A percentile compares a stretch with the other conserved stretches of the same genome.
Evolutionary conservation across 345 rosid genomes (phyloP).

Genomic region (Heritiera fomes): DNA sequence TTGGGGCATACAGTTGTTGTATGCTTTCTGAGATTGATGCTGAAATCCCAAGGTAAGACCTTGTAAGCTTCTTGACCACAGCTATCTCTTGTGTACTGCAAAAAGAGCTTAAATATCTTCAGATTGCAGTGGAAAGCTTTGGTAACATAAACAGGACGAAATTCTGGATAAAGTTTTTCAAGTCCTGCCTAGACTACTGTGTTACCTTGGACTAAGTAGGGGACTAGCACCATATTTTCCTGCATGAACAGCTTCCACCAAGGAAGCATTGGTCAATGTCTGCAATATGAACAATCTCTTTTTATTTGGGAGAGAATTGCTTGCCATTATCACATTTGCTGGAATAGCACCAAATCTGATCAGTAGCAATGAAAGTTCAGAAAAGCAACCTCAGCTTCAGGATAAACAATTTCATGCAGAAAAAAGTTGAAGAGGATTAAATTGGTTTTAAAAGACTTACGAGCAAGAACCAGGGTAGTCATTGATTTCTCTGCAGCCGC

Average conservation of each 20-base stretch:
- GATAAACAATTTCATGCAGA: background rate
- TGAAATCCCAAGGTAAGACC: constrained; percentile 38
- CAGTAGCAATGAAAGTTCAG: background rate
- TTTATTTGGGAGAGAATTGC: constrained; percentile 36
- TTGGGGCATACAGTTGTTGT: constrained; percentile 6
- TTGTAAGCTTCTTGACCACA: constrained; percentile 30
- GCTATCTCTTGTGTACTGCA: constrained; percentile 33
- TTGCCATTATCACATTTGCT: constrained; percentile 41
- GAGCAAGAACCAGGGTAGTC: constrained; percentile 42
- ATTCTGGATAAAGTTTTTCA: background rate
- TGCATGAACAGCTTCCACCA: constrained; percentile 18
- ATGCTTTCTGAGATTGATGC: constrained; percentile 36
- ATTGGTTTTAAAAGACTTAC: constrained; percentile 24
- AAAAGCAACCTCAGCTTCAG: background rate
- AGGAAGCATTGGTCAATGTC: constrained; percentile 29
- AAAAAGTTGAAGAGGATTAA: background rate
- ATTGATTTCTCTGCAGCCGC: constrained; percentile 48
- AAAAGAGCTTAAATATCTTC: background rate
- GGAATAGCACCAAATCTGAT: constrained; percentile 40
- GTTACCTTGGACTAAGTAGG: constrained; percentile 39
- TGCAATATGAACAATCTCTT: constrained; percentile 36
- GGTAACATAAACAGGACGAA: background rate
- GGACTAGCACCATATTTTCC: constrained; percentile 22
- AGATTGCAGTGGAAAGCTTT: background rate
- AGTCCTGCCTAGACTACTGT: background rate